These are phyloP conservation scores for Fusarium pseudoanthophilum DNA, from an alignment of 2,329 filamentous ascomycete species.

Conservation along the genomic window DNA sequence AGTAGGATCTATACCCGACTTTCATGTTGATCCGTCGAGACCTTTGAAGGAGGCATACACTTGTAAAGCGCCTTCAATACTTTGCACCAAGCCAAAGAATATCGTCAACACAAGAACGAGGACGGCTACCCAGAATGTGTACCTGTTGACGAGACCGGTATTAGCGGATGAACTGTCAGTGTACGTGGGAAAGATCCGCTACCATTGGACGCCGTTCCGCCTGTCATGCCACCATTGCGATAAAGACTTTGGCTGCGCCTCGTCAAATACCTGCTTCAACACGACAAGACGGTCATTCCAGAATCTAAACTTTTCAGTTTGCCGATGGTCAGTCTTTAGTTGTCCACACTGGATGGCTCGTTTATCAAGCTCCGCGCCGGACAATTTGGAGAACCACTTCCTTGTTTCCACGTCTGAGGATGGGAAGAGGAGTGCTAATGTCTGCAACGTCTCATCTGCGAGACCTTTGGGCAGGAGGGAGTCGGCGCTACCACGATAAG, in stretches of 20 bases:
- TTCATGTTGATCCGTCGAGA: background rate
- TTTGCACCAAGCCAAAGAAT: slow-evolving; percentile 8
- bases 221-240: background rate
- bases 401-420: background rate
- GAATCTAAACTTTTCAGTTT: background rate
- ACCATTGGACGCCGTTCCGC: background rate
- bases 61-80: slow-evolving; percentile 3
- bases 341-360: background rate
- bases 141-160: background rate
- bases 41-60: slow-evolving; percentile 3
- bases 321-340: background rate
- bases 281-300: slow-evolving; percentile 1
- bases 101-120: slow-evolving; percentile 1
- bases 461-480: background rate
- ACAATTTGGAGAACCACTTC: background rate
- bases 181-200: background rate
- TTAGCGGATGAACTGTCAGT: background rate
- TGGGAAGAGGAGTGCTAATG: background rate
- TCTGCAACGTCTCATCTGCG: background rate
- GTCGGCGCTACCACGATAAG: background rate
- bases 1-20: background rate
- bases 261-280: background rate
- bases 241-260: background rate
- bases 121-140: slow-evolving; percentile 5
- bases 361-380: background rate